Percentiles rank a stretch among this genome's conserved stretches.
Evolutionary conservation across 83 land plant genomes (phyloP).

Genomic region (Picea abies): DNA sequence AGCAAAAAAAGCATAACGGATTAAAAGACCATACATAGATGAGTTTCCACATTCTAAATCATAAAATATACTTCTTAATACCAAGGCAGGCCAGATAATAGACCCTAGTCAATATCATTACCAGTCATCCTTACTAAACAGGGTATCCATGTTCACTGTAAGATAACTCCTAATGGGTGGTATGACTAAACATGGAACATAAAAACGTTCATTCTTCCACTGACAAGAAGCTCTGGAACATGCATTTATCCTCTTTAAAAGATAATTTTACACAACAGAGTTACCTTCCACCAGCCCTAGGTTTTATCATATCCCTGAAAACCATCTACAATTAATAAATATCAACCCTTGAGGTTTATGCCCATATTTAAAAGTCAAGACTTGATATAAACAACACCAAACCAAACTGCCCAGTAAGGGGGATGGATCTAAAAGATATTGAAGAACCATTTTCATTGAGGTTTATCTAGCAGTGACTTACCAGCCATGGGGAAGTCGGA

Average conservation of each 20-base stretch:
- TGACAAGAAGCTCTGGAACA: not conserved
- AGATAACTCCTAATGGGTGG: not conserved
- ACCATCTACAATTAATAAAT: not conserved
- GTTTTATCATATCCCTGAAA: not conserved
- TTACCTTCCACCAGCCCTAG: not conserved
- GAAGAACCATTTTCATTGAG: not conserved
- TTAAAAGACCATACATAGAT: not conserved
- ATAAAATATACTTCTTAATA: not conserved
- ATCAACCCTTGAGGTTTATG: not conserved
- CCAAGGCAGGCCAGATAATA: not conserved
- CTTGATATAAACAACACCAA: not conserved
- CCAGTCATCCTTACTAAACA: not conserved
- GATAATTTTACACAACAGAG: not conserved
- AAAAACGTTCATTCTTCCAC: not conserved
- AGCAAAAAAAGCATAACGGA: constrained; percentile 18
- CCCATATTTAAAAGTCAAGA: not conserved
- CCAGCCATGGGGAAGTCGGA: not conserved
- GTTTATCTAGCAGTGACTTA: constrained; percentile 2
- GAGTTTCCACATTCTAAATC: constrained; percentile 6
- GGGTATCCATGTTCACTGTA: not conserved
- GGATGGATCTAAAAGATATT: not conserved
- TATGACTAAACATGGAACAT: not conserved
- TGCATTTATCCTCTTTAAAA: not conserved
- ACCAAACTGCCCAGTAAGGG: not conserved
- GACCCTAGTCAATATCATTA: not conserved